These are phyloP conservation scores for Dactylis glomerata DNA, from an alignment of 176 grass and related monocot genomes.

Conservation along the genomic window DNA sequence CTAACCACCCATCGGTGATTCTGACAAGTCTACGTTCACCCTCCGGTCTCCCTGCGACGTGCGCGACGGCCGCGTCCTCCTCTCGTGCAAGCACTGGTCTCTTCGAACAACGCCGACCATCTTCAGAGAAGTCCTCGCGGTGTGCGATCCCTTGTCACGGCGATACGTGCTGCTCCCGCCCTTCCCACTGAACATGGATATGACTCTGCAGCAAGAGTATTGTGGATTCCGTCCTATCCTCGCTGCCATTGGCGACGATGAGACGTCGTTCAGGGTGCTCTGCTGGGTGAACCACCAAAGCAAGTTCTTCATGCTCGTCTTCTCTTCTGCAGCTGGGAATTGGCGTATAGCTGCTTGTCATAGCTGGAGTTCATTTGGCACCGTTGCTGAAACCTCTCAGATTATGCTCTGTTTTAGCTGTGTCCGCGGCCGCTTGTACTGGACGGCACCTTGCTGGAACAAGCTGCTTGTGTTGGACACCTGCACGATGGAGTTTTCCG, in stretches of 20 bases:
- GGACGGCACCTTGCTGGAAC: neutral
- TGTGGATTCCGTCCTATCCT: neutral
- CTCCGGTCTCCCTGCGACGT: neutral
- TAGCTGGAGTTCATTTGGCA: slow-evolving; percentile 13
- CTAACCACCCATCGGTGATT: too few species aligned
- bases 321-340: too few species aligned
- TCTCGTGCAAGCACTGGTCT: neutral
- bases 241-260: neutral
- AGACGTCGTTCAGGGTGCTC: neutral
- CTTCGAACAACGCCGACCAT: too few species aligned
- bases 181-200: neutral
- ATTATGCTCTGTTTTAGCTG: neutral
- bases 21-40: neutral
- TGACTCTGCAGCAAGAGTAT: too few species aligned
- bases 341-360: neutral
- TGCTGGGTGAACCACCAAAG: neutral
- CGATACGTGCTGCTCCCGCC: neutral
- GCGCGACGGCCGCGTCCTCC: neutral
- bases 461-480: neutral
- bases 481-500: neutral
- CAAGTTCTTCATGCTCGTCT: too few species aligned
- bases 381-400: too few species aligned
- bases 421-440: neutral
- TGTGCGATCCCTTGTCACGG: neutral
- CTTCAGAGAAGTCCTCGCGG: neutral